Percentiles rank a stretch among this genome's conserved stretches.
phyloP scores from a whole-genome alignment of 2,329 filamentous ascomycete species.

The Monilinia aucupariae region DNA sequence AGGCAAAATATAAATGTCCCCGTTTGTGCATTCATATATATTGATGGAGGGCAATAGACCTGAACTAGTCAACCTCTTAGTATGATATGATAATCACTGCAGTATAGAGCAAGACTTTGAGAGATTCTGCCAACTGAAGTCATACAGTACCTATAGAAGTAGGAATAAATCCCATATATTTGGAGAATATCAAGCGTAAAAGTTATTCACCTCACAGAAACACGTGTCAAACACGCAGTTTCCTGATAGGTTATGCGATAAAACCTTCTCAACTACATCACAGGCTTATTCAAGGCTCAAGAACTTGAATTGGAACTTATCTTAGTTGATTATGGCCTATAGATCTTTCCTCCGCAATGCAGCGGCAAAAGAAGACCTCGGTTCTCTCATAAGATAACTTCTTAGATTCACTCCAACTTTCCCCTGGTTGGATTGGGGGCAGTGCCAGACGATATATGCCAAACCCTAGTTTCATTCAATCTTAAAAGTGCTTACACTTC shows the following conservation, averaged over 20 bases:
- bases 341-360: neutral
- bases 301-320: neutral
- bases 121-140: neutral
- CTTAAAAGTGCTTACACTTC: neutral
- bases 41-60: neutral
- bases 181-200: neutral
- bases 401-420: neutral
- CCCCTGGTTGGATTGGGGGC: neutral
- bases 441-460: neutral
- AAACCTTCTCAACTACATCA: neutral
- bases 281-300: neutral
- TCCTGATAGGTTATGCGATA: neutral
- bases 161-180: neutral
- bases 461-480: conserved; percentile 1
- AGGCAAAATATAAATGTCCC: neutral
- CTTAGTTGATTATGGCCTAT: neutral
- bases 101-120: neutral
- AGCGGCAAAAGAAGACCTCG: neutral
- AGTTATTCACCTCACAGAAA: neutral
- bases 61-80: neutral
- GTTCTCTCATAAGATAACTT: neutral
- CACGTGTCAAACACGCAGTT: neutral
- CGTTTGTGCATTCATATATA: neutral
- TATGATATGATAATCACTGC: neutral
- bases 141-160: neutral